Evolutionary conservation across 331 rosid genomes (phyloP).

Genomic region (Saraca asoca): DNA sequence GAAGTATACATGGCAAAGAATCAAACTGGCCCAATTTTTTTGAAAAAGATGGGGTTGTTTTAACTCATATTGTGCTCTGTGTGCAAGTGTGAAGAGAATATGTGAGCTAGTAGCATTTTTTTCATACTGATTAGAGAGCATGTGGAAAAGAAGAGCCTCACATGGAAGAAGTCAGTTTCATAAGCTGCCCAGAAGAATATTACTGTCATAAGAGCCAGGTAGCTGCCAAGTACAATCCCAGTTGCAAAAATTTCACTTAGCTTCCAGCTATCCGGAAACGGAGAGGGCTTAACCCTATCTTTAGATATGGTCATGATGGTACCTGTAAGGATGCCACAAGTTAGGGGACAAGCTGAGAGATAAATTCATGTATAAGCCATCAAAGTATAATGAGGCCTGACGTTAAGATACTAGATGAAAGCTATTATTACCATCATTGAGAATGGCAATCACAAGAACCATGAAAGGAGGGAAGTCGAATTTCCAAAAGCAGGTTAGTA

Average conservation of each 20-base stretch:
- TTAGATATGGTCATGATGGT: slow-evolving; percentile 83
- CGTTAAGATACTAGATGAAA: slow-evolving; percentile 18
- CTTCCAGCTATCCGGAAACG: slow-evolving; percentile 74
- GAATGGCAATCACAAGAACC: slow-evolving; percentile 82
- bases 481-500: slow-evolving; percentile 62
- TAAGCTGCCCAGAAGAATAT: slow-evolving; percentile 50
- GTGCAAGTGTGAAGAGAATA: too few relatives aligned
- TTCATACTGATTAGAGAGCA: not conserved
- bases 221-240: slow-evolving; percentile 66
- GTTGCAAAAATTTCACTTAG: slow-evolving; percentile 77
- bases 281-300: slow-evolving; percentile 80
- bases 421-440: slow-evolving; percentile 55
- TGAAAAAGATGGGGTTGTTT: too few relatives aligned
- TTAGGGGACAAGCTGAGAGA: slow-evolving; percentile 2
- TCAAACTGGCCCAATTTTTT: too few relatives aligned
- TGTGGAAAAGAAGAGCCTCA: slow-evolving; percentile 34
- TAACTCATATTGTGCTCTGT: too few relatives aligned
- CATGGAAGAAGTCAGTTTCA: slow-evolving; percentile 45
- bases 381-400: slow-evolving; percentile 6
- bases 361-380: slow-evolving; percentile 5
- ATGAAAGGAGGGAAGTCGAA: slow-evolving; percentile 81
- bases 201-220: slow-evolving; percentile 65
- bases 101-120: too few relatives aligned
- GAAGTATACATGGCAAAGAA: too few relatives aligned
- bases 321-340: slow-evolving; percentile 35